These are phyloP conservation scores for Candida nitratophila DNA, from an alignment of 805 yeast species.

Conservation along the genomic window DNA sequence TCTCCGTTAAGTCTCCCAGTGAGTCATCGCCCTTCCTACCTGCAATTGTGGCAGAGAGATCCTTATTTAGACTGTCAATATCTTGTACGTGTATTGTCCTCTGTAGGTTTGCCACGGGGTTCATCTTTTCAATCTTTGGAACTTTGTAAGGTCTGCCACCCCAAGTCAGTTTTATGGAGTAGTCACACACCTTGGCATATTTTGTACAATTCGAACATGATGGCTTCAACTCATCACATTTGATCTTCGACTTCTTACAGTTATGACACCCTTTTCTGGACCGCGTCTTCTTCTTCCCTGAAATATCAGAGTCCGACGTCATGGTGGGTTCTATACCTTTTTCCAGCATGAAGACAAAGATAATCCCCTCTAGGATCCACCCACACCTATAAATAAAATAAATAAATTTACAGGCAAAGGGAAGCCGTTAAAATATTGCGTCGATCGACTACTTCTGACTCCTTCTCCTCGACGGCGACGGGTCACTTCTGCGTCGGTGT, in stretches of 20 bases:
- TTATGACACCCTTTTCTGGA: slow-evolving; percentile 55
- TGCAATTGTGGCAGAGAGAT: too few species aligned
- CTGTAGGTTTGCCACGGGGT: slow-evolving; percentile 19
- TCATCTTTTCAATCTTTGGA: slow-evolving; percentile 27
- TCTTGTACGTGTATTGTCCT: slow-evolving; percentile 1
- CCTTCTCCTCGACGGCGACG: too few species aligned
- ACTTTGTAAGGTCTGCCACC: slow-evolving; percentile 64
- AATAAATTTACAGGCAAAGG: too few species aligned
- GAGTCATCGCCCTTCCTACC: too few species aligned
- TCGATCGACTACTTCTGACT: too few species aligned
- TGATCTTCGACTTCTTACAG: slow-evolving; percentile 55
- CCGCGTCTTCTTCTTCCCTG: slow-evolving; percentile 12
- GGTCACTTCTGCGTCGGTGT: too few species aligned
- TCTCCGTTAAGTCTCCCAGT: not conserved
- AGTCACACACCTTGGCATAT: slow-evolving; percentile 47
- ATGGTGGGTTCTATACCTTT: too few species aligned
- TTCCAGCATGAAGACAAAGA: too few species aligned
- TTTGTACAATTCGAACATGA: slow-evolving; percentile 49
- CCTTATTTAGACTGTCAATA: not conserved
- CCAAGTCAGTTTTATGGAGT: slow-evolving; percentile 59
- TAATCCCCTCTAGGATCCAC: too few species aligned
- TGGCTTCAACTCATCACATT: slow-evolving; percentile 68
- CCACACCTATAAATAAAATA: too few species aligned
- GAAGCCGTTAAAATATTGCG: too few species aligned
- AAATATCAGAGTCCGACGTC: too few species aligned